Evolutionary conservation across 352 stramenopile species (phyloP).

Genomic region (Pythium periplocum): DNA sequence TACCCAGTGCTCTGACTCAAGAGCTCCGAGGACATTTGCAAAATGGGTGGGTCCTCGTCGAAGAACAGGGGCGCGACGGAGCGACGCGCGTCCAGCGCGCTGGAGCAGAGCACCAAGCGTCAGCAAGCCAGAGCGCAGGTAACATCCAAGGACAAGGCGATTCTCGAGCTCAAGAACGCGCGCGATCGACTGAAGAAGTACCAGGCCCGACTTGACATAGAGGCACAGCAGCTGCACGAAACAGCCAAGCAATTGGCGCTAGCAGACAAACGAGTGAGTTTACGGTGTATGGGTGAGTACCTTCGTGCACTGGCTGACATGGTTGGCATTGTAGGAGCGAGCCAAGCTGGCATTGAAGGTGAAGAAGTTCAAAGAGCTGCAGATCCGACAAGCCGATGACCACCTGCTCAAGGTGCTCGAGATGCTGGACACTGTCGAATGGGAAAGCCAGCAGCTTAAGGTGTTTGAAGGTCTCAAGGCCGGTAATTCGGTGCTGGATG

Average conservation of each 20-base stretch:
- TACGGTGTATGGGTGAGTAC: background rate
- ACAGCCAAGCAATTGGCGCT: conserved; percentile 75
- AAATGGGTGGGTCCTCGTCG: conserved; percentile 49
- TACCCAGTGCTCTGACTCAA: too few species aligned
- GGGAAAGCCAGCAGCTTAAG: conserved; percentile 84
- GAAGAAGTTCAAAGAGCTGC: conserved; percentile 88
- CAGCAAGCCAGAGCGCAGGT: conserved; percentile 46
- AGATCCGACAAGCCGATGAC: conserved; percentile 82
- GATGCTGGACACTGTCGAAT: conserved; percentile 87
- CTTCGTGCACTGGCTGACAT: conserved; percentile 1
- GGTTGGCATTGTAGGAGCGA: conserved; percentile 42
- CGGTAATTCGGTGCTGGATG: conserved; percentile 82
- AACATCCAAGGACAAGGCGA: conserved; percentile 84
- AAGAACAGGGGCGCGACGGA: conserved; percentile 37
- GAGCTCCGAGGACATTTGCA: background rate
- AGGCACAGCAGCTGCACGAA: conserved; percentile 72
- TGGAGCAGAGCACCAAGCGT: conserved; percentile 14
- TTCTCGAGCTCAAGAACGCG: conserved; percentile 89
- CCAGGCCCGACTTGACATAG: conserved; percentile 72
- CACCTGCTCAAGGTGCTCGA: conserved; percentile 83
- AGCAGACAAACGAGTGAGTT: conserved; percentile 50
- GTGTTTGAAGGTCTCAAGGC: conserved; percentile 87
- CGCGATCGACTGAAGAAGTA: conserved; percentile 84
- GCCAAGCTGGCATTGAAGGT: conserved; percentile 85
- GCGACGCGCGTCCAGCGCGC: background rate